phyloP scores from a whole-genome alignment of 208 protist genomes.

The Wallacemonas sp. region DNA sequence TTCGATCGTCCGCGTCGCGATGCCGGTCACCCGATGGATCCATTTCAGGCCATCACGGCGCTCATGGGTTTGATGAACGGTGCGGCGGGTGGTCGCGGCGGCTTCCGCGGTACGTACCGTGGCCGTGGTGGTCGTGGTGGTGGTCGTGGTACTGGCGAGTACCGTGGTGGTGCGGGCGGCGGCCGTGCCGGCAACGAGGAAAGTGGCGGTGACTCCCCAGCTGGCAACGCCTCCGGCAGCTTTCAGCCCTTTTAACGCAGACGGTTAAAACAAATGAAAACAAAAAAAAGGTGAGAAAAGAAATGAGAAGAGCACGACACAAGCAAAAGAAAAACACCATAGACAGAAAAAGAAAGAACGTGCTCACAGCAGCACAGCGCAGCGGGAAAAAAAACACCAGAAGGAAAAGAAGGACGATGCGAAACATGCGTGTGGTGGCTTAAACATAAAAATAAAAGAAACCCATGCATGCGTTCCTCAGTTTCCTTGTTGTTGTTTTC shows the following conservation, averaged over 20 bases:
- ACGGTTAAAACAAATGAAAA: background rate
- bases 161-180: conserved; percentile 18
- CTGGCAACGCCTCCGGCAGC: conserved; percentile 24
- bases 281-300: conserved; percentile 4
- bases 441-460: background rate
- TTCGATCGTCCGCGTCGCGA: conserved; percentile 25
- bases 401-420: background rate
- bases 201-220: conserved; percentile 1
- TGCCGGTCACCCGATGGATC: conserved; percentile 26
- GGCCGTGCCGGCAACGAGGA: conserved; percentile 26
- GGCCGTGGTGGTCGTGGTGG: conserved; percentile 21
- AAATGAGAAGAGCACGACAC: background rate
- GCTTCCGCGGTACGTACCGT: conserved; percentile 4
- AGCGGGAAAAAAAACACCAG: conserved; percentile 10
- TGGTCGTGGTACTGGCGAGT: conserved; percentile 21
- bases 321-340: background rate
- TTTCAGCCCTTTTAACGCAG: conserved; percentile 48
- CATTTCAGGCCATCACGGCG: conserved; percentile 64
- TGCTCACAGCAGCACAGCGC: too few species aligned
- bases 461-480: background rate
- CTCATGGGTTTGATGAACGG: conserved; percentile 69
- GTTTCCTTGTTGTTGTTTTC: background rate
- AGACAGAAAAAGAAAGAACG: too few species aligned
- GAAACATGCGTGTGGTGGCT: background rate
- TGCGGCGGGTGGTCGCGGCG: conserved; percentile 31